Evolutionary conservation across 495 filamentous ascomycete species (phyloP).

Genomic region (Neurospora cerealis): DNA sequence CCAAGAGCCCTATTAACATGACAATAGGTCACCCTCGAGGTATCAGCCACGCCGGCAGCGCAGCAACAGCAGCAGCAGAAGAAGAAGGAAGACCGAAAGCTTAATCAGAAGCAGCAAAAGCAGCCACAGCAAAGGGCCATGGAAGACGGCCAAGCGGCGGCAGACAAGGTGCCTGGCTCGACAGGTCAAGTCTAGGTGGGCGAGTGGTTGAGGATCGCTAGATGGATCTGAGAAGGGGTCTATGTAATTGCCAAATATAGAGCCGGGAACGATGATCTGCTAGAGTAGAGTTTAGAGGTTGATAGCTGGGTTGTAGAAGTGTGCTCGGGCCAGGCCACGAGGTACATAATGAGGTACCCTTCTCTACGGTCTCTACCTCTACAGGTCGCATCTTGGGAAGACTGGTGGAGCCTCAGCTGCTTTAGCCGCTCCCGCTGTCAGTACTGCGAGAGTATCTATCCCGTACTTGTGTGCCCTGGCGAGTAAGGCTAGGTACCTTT

Average conservation of each 20-base stretch:
- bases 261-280: not conserved
- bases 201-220: not conserved
- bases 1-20: slow-evolving; percentile 1
- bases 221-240: not conserved
- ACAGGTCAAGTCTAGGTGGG: not conserved
- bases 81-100: not conserved
- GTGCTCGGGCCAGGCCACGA: not conserved
- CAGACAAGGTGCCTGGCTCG: not conserved
- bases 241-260: not conserved
- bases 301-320: not conserved
- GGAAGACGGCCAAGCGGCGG: not conserved
- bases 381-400: not conserved
- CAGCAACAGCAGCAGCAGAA: slow-evolving; percentile 2
- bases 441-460: not conserved
- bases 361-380: not conserved
- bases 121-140: not conserved
- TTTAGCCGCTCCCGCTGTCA: not conserved
- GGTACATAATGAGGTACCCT: not conserved
- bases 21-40: slow-evolving; percentile 26
- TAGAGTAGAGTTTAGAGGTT: not conserved
- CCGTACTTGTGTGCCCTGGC: not conserved
- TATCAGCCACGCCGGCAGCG: slow-evolving; percentile 14
- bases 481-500: not conserved
- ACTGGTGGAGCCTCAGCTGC: not conserved
- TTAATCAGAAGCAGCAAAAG: not conserved